Evolutionary conservation across 1,284 basidiomycete species (phyloP), one percentile per base, ranked within the genome.

Genomic region (Cutaneotrichosporon daszewskae): DNA sequence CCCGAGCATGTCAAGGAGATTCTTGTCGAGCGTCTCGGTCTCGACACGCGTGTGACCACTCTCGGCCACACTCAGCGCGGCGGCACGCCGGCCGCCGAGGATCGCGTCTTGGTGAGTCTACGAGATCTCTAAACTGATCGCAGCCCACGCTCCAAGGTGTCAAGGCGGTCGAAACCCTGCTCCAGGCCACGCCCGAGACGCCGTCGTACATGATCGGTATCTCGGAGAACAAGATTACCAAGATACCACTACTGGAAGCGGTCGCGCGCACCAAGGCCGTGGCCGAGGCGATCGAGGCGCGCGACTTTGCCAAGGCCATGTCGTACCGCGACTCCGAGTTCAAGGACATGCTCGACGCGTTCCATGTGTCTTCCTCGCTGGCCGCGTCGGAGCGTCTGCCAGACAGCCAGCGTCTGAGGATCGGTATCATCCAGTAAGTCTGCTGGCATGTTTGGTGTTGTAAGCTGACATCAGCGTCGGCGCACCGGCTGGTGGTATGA

Each of bases 131-230:
- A 10, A 14, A 1, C 25, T 40, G 12, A 48, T 33, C 32, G 5
- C 59, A 91, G 87, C 87, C 94, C 1, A 95, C 92, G 1, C 74
- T 97, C 18, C 92, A 98, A 76, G 92, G 90, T 46, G 80, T 92
- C 35, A 88, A 96, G 63, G 94, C 94, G 1, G 86, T 98, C 34
- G 79, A 92, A 42, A 86, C 88, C 1, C 76, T 98, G 19, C 76
- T 97, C n/a, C 83, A 87, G 61, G 81, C 91, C 1, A 87, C 82
- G 1, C 89, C 90, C 4, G 80, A 86, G 19, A 91, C 87, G 0
- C 92, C 92, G 1, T 94, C 89, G 0, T 96, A 95, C 71, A 94
- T 99, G 83, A 97, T 99, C 63, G 92, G 94, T 17, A 79, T 95
- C 34, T 80, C 82, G 58, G 92, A 97, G 73, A 96, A 95, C 75